Evolutionary conservation across 495 filamentous ascomycete species (phyloP).

Genomic region (Aspergillus coremiiformis): DNA sequence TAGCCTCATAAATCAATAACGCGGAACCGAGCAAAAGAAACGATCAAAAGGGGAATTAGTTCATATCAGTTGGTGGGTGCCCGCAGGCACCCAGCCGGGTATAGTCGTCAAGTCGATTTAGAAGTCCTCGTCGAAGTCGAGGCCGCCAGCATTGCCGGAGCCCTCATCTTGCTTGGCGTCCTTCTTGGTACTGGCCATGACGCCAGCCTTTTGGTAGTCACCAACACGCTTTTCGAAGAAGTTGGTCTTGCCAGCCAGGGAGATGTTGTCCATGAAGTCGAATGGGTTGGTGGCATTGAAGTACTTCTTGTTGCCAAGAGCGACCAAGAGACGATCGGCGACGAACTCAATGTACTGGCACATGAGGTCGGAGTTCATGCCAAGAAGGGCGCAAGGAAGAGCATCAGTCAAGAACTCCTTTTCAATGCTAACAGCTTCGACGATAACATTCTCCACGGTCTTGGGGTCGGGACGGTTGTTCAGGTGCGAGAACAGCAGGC

Average conservation of each 20-base stretch:
- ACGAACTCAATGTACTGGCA: constrained; percentile 99
- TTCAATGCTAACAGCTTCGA: constrained; percentile 89
- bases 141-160: constrained; percentile 59
- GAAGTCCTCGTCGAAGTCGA: constrained; percentile 96
- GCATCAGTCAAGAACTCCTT: constrained; percentile 97
- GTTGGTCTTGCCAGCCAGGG: constrained; percentile 97
- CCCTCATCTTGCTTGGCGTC: constrained; percentile 51
- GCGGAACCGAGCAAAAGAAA: constrained; percentile 9
- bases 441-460: constrained; percentile 78
- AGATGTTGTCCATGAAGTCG: constrained; percentile 99
- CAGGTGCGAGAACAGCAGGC: constrained; percentile 89
- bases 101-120: constrained; percentile 42
- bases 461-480: constrained; percentile 81
- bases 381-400: constrained; percentile 82
- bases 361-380: constrained; percentile 97
- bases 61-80: constrained; percentile 20
- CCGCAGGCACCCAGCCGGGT: constrained; percentile 19
- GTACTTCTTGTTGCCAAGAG: constrained; percentile 87
- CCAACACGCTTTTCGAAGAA: constrained; percentile 99
- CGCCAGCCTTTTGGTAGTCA: constrained; percentile 99
- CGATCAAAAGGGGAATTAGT: constrained; percentile 13
- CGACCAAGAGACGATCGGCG: constrained; percentile 84
- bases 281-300: constrained; percentile 94
- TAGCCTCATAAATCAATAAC: constrained; percentile 29
- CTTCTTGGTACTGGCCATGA: constrained; percentile 93